Base-by-base conservation (phyloP, 2,329 filamentous ascomycete genomes). In the Colletotrichum siamense region DNA sequence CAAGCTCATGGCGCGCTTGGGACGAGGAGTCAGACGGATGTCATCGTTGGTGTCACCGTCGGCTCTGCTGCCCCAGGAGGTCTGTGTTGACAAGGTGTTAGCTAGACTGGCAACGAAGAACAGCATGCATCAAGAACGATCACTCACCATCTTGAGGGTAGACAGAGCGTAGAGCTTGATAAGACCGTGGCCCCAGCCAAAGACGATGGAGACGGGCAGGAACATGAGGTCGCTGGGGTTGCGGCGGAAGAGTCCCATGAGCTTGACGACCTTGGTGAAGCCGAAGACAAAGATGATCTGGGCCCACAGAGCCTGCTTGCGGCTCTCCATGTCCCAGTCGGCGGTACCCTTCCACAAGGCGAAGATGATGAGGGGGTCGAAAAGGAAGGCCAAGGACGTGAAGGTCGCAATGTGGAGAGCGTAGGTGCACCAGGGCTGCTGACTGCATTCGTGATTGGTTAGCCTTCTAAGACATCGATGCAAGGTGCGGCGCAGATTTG, bases 381-480 rank as follows among this genome's bases (percentile, higher is more conserved):
- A 91, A 64, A 94, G 84, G 78, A 98, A 92, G 34, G 96, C 95
- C 82, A 98, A 93, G 52, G 96, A 97, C 61, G 95, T 98, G 82
- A 98, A 93, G 18, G 96, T 99, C 30, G 96, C 97, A 82, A 98
- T 89, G 86, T 98, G 95, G 77, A 98, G 92, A 67, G 96, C 95
- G 84, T 98, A 99, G 15, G 95, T 95, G 86, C 94, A 98, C 96
- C 96, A 99, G 65, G 92, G 94, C 84, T 98, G 96, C 82, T 95
- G 95, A 81, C 96, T 98, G 81, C 77, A 77, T 72, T 78, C 78
- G 77, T 83, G 80, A 80, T 80, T 61, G 55, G 76, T 71, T 77
- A 70, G 78, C 66, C 78, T 71, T 65, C 66, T 73, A 68, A 26
- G 69, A 44, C 67, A 59, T 18, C 32, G 28, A 6, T 28, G 24